A percentile compares a stretch with the other conserved stretches of the same genome.
phyloP scores from a whole-genome alignment of 192 early-diverging fungal genomes.

The Funneliformis mosseae region DNA sequence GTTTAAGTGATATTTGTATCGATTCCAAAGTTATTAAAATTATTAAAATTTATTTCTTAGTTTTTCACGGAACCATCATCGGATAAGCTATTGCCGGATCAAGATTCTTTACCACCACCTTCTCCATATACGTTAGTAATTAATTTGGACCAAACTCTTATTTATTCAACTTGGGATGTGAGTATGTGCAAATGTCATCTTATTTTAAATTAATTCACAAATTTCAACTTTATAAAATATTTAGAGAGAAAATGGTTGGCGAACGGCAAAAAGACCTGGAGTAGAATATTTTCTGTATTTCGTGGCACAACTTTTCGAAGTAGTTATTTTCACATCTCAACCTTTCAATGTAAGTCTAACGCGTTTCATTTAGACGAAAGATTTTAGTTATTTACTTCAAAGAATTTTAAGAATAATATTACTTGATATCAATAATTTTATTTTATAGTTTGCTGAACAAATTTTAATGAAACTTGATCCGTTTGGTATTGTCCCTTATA shows the following conservation, averaged over 20 bases:
- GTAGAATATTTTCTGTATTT: constrained; percentile 94
- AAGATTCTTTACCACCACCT: constrained; percentile 71
- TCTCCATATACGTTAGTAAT: constrained; percentile 92
- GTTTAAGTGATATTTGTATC: neutral
- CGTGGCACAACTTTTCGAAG: constrained; percentile 89
- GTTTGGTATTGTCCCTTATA: constrained; percentile 81
- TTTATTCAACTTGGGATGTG: constrained; percentile 92
- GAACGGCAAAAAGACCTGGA: constrained; percentile 93
- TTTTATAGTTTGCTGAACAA: constrained; percentile 71
- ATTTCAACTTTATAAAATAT: constrained; percentile 6
- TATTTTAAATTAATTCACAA: neutral
- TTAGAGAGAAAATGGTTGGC: constrained; percentile 94
- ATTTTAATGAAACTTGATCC: constrained; percentile 91
- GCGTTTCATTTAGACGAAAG: neutral
- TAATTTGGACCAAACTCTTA: constrained; percentile 92
- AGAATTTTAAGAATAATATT: neutral
- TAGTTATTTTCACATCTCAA: constrained; percentile 94
- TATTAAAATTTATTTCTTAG: neutral
- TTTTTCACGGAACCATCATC: constrained; percentile 66
- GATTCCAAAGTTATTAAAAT: neutral
- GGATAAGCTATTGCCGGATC: constrained; percentile 92
- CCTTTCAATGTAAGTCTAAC: constrained; percentile 68
- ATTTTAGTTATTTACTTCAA: neutral
- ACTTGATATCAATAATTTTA: neutral
- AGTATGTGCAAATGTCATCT: constrained; percentile 31